These are phyloP conservation scores for Talaromyces ruber DNA, from an alignment of 495 filamentous ascomycete species.

Conservation along the genomic window DNA sequence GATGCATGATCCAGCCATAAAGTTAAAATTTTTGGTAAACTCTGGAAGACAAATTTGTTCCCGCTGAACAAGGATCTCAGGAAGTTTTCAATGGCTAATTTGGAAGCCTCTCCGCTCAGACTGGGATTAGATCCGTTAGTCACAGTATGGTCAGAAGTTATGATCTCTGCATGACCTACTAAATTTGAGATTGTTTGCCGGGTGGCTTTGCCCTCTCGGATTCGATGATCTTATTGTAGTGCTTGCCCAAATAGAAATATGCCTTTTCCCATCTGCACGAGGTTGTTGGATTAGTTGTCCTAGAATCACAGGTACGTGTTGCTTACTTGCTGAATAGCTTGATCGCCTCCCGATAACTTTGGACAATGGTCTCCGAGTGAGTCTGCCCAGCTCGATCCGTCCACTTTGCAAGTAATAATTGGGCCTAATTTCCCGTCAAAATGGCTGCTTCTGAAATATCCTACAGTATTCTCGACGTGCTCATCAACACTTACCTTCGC, in stretches of 20 bases:
- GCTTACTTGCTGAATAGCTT: conserved; percentile 32
- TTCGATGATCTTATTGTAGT: conserved; percentile 95
- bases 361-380: conserved; percentile 63
- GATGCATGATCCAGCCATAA: conserved; percentile 89
- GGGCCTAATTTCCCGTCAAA: conserved; percentile 37
- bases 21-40: conserved; percentile 79
- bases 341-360: conserved; percentile 68
- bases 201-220: conserved; percentile 71
- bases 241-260: conserved; percentile 91
- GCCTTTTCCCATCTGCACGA: conserved; percentile 78
- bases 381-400: conserved; percentile 88
- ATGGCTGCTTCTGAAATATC: background rate
- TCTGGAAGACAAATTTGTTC: conserved; percentile 91
- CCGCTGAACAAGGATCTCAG: conserved; percentile 77
- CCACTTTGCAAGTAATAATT: conserved; percentile 92
- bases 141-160: background rate
- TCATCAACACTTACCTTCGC: conserved; percentile 26
- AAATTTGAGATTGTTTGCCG: conserved; percentile 50
- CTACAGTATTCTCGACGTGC: background rate
- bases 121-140: conserved; percentile 10
- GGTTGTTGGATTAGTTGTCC: background rate
- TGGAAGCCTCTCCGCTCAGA: conserved; percentile 69
- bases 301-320: background rate
- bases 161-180: conserved; percentile 20
- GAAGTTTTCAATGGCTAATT: conserved; percentile 89